These are phyloP conservation scores for Pythium coloratum DNA, from an alignment of 352 stramenopile species.

Conservation along the genomic window DNA sequence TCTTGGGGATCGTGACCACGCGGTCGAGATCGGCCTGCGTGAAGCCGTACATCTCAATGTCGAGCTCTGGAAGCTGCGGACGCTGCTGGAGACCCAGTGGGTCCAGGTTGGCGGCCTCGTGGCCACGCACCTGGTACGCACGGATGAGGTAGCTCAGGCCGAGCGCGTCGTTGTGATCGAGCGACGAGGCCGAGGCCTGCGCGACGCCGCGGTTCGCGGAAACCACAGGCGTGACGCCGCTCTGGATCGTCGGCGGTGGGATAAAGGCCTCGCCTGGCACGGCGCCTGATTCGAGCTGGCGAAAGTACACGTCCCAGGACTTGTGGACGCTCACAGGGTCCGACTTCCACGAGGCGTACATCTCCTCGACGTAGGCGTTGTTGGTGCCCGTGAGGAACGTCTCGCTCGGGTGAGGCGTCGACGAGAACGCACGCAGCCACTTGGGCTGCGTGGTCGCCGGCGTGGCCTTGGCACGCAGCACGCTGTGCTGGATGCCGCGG, in stretches of 20 bases:
- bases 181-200: constrained; percentile 25
- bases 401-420: constrained; percentile 76
- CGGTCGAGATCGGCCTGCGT: constrained; percentile 88
- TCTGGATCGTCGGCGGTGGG: constrained; percentile 73
- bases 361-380: constrained; percentile 97
- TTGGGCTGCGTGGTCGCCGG: constrained; percentile 13
- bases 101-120: constrained; percentile 96
- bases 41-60: constrained; percentile 94
- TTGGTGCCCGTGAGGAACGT: constrained; percentile 95
- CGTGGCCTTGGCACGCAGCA: constrained; percentile 26
- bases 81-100: constrained; percentile 91
- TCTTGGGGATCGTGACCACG: constrained; percentile 84
- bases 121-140: constrained; percentile 96
- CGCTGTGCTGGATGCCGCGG: constrained; percentile 38
- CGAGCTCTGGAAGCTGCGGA: constrained; percentile 74
- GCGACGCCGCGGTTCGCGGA: constrained; percentile 39
- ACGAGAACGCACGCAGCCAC: constrained; percentile 55
- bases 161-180: constrained; percentile 79
- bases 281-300: constrained; percentile 74
- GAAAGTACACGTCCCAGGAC: constrained; percentile 88
- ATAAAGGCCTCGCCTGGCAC: constrained; percentile 84
- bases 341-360: constrained; percentile 94
- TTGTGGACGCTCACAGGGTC: constrained; percentile 89
- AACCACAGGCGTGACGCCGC: constrained; percentile 64
- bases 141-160: constrained; percentile 97